A percentile compares a stretch with the other conserved stretches of the same genome.
Conservation (phyloP, 2,329 filamentous ascomycete genomes). For the Erysiphe pulchra region DNA sequence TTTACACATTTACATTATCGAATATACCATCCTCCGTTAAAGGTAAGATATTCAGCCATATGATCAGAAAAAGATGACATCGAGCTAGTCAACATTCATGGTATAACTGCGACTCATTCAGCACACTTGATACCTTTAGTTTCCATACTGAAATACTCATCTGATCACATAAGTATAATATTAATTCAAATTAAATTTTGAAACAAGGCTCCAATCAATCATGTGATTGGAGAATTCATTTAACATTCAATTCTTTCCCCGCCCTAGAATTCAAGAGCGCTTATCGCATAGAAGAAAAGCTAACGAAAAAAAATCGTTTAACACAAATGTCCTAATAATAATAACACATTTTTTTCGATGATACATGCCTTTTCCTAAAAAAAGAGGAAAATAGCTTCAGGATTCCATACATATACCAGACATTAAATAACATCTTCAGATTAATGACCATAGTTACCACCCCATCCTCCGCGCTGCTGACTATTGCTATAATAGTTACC, state of each 20-base stretch:
- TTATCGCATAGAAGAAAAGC: conserved; percentile 1
- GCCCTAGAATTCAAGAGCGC: not conserved
- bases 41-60: too few species aligned
- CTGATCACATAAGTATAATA: too few species aligned
- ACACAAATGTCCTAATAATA: conserved; percentile 6
- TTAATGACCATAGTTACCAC: conserved; percentile 19
- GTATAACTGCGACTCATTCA: too few species aligned
- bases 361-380: conserved; percentile 4
- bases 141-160: too few species aligned
- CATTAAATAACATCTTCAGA: conserved; percentile 1
- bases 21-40: too few species aligned
- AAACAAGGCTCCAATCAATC: not conserved
- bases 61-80: too few species aligned
- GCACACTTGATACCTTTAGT: too few species aligned
- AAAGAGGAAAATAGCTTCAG: conserved; percentile 1
- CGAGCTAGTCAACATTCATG: too few species aligned
- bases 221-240: not conserved
- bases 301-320: conserved; percentile 3
- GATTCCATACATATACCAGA: not conserved
- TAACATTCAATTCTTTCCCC: conserved; percentile 1
- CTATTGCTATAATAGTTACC: conserved; percentile 16
- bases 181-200: not conserved
- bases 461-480: conserved; percentile 21
- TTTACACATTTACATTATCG: too few species aligned
- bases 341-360: conserved; percentile 13